Percentiles rank a stretch among this genome's conserved stretches.
Evolutionary conservation across 2,329 filamentous ascomycete genomes (phyloP).

Genomic region (Aspergillus hortae): DNA sequence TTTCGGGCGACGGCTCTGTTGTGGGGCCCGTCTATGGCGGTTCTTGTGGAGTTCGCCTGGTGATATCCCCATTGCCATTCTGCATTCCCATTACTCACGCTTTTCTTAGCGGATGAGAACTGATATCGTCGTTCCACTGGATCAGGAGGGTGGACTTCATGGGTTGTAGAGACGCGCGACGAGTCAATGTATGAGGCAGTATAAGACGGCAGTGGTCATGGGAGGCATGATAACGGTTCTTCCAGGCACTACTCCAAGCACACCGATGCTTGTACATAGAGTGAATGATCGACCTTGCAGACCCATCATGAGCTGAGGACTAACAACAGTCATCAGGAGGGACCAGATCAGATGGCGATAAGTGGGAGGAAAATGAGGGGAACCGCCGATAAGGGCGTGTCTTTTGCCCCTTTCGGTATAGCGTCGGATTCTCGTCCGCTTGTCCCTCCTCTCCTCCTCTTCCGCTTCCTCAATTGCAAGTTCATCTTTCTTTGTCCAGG

Average conservation of each 20-base stretch:
- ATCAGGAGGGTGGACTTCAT: neutral
- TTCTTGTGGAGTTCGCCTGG: neutral
- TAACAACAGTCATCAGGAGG: no score
- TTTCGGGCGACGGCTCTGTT: conserved; percentile 15
- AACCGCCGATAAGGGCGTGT: conserved; percentile 9
- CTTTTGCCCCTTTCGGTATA: conserved; percentile 20
- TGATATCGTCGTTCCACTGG: neutral
- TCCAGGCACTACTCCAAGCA: no score
- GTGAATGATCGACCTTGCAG: no score
- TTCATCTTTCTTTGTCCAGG: no score
- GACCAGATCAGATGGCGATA: conserved; percentile 7
- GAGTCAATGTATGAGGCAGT: no score
- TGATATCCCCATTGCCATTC: no score
- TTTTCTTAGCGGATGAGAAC: no score
- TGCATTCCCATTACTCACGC: conserved; percentile 6
- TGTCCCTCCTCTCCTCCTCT: neutral
- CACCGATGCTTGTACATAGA: no score
- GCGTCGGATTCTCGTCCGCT: conserved; percentile 3
- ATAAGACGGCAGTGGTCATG: no score
- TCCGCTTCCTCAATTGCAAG: neutral
- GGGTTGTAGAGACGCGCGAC: neutral
- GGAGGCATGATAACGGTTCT: no score
- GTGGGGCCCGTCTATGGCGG: conserved; percentile 2
- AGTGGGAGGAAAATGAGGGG: neutral
- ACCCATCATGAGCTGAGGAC: no score